Evolutionary conservation across 768 basidiomycete genomes (phyloP), one percentile per base, ranked within the genome.

Genomic region (Tricholoma matsutake): DNA sequence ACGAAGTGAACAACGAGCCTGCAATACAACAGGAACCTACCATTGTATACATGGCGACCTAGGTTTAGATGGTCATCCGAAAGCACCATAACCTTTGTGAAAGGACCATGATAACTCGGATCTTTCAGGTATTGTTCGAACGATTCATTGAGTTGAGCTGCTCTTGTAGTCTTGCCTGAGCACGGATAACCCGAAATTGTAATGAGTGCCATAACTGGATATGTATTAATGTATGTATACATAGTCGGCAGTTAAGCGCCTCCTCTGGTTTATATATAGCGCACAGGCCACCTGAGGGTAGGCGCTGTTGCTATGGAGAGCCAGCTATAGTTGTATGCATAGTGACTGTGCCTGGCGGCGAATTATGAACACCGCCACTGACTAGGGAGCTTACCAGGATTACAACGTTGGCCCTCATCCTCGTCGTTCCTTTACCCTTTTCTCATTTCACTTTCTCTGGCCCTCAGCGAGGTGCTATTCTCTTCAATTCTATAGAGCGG

Each of bases 161-260:
- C 89, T 35, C 94, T 77, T n/a, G 71, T 78, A 1, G 91, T 83
- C 76, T 99, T 99, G 59, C 96, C 96, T 43, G 90, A 88, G 65
- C 81, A 87, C 0, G 96, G 96, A 75, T 82, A 96, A 14, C 96
- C 96, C 29, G 91, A 83, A 41, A 98, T 78, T 2, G 94, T 96
- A 65, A 99, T 79, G 43, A 97, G 81, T n/a, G 96, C 94, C 96
- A 98, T 97, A 57, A n/a, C 25, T 31, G 43, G 25, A 28, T 0
- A 31, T 47, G 31, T 1, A 18, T 57, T 47, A 8, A 22, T n/a
- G n/a, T 16, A 31, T 4, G 16, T 32, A 32, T 16, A 51, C 0
- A 16, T 52, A 35, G 22, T 25, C 22, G 22, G 3, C 22, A n/a
- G 22, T 25, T 25, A 25, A 25, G 22, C 22, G 22, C 25, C 43